A percentile compares a stretch with the other conserved stretches of the same genome.
These are phyloP conservation scores for Graphilbum ipis-grandicollis DNA, from an alignment of 2,329 filamentous ascomycete species.

Conservation along the genomic window DNA sequence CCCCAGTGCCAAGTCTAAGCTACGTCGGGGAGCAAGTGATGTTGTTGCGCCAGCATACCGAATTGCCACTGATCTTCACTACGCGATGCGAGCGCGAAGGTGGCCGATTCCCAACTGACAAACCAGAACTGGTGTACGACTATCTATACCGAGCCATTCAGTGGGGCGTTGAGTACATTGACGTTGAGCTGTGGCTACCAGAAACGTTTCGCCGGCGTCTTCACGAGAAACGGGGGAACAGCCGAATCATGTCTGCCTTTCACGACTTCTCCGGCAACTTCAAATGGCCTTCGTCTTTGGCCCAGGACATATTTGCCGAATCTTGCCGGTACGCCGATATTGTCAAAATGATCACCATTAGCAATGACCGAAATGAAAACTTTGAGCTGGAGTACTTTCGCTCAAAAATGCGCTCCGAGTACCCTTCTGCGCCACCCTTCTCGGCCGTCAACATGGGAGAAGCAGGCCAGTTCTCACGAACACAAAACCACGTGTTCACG, in stretches of 20 bases:
- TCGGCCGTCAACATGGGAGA: conserved; percentile 81
- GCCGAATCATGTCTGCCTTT: conserved; percentile 79
- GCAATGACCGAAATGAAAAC: conserved; percentile 68
- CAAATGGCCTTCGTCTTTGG: conserved; percentile 62
- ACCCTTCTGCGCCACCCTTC: conserved; percentile 52
- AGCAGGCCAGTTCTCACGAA: conserved; percentile 68
- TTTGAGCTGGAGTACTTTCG: conserved; percentile 85
- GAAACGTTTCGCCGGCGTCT: conserved; percentile 54
- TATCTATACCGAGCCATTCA: conserved; percentile 74
- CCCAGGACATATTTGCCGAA: conserved; percentile 52
- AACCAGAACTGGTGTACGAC: conserved; percentile 55
- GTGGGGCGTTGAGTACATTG: conserved; percentile 81
- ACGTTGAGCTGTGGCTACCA: conserved; percentile 76
- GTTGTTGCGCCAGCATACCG: conserved; percentile 65
- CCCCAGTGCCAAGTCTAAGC: conserved; percentile 55
- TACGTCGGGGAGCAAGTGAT: conserved; percentile 81
- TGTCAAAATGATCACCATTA: conserved; percentile 80
- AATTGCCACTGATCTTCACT: conserved; percentile 81
- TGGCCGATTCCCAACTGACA: conserved; percentile 69
- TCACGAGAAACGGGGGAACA: conserved; percentile 55
- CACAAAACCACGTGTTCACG: conserved; percentile 72
- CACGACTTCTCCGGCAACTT: conserved; percentile 77
- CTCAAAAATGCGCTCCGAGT: conserved; percentile 52
- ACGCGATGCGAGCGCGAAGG: conserved; percentile 70
- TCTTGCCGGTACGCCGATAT: conserved; percentile 65